Percentiles rank a stretch among this genome's conserved stretches.
Conservation (phyloP, 2,329 filamentous ascomycete species). For the Hymenoscyphus scutula region DNA sequence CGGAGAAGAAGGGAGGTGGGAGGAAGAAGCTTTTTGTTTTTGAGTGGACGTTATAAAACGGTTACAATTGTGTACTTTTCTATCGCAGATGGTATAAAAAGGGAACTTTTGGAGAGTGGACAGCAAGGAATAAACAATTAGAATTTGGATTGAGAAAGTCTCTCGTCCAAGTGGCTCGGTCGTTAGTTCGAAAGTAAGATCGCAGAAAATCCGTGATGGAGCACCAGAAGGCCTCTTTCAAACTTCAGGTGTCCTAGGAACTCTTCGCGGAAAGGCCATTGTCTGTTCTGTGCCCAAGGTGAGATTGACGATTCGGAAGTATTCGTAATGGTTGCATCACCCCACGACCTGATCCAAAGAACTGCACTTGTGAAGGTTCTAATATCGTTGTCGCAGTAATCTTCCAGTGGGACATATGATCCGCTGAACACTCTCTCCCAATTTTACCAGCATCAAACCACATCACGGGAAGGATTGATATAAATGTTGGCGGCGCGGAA, state of each 20-base stretch:
- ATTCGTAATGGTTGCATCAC: not conserved
- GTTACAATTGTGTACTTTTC: not conserved
- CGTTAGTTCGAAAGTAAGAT: not conserved
- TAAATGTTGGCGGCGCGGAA: not conserved
- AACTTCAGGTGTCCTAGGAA: not conserved
- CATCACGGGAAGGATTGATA: not conserved
- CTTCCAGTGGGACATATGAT: not conserved
- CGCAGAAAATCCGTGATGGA: not conserved
- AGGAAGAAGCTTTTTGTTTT: slow-evolving; percentile 16
- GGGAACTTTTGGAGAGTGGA: no score
- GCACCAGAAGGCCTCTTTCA: not conserved
- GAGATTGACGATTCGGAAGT: not conserved
- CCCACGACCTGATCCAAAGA: not conserved
- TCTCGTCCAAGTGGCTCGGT: not conserved
- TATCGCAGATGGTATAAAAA: not conserved
- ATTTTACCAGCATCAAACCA: not conserved
- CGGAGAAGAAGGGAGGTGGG: slow-evolving; percentile 23
- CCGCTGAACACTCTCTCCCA: not conserved
- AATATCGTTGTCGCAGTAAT: not conserved
- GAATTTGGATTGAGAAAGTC: no score
- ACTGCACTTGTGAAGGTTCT: not conserved
- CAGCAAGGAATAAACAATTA: no score
- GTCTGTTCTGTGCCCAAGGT: not conserved
- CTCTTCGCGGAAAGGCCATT: not conserved
- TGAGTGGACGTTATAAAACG: slow-evolving; percentile 15